These are phyloP conservation scores for Gaultheria prostrata DNA, from an alignment of 148 eudicot genomes.

Conservation along the genomic window DNA sequence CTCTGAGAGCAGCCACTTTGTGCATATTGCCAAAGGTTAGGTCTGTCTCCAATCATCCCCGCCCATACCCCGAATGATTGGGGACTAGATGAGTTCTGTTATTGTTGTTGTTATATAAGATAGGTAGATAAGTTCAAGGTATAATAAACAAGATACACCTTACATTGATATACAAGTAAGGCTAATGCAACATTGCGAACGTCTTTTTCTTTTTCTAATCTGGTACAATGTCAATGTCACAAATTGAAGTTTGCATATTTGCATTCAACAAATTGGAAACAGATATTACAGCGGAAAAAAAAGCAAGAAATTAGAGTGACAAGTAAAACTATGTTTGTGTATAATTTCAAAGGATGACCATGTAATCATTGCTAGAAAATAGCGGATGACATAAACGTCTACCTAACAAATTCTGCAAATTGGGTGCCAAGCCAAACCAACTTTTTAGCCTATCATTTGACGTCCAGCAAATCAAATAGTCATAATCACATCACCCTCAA, in stretches of 20 bases:
- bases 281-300: background rate
- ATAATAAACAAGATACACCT: background rate
- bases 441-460: background rate
- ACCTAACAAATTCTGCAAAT: background rate
- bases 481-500: background rate
- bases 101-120: no score
- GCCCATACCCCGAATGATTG: no score
- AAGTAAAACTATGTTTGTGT: background rate
- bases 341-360: background rate
- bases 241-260: background rate
- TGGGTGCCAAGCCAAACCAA: background rate
- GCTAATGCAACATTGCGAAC: background rate
- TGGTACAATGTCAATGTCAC: background rate
- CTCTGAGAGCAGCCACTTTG: no score
- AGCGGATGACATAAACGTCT: background rate
- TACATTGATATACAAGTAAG: background rate
- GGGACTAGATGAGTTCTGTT: no score
- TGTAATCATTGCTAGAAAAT: background rate
- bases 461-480: background rate
- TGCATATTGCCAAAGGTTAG: no score
- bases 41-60: no score
- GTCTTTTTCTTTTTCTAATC: background rate
- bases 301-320: background rate
- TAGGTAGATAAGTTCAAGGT: background rate
- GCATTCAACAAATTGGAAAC: background rate